Percentiles rank a stretch among this genome's conserved stretches.
phyloP scores from a whole-genome alignment of 352 stramenopile genomes.

The Plasmopara halstedii region DNA sequence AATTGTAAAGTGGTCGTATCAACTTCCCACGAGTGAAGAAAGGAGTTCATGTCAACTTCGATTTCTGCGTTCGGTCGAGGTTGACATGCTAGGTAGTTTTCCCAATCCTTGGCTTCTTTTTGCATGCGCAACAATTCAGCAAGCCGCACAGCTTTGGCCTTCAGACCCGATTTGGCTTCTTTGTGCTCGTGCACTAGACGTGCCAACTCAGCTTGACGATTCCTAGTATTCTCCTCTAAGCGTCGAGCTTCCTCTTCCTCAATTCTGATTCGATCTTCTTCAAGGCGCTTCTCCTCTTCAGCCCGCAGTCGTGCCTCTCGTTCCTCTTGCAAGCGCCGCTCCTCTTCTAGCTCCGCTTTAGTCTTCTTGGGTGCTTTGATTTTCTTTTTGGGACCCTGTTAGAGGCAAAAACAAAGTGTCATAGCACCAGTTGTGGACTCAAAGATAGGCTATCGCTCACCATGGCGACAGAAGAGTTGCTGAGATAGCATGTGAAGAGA shows the following conservation, averaged over 20 bases:
- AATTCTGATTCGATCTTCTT: slow-evolving; percentile 54
- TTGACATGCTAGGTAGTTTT: slow-evolving; percentile 71
- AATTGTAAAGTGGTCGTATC: slow-evolving; percentile 41
- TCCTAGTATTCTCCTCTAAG: slow-evolving; percentile 56
- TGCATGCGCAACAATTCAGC: slow-evolving; percentile 47
- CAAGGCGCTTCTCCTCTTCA: slow-evolving; percentile 63
- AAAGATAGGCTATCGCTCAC: background rate
- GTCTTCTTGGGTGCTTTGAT: slow-evolving; percentile 69
- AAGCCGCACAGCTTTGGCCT: slow-evolving; percentile 52
- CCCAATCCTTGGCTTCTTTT: slow-evolving; percentile 67
- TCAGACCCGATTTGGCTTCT: slow-evolving; percentile 38
- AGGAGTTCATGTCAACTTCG: slow-evolving; percentile 77
- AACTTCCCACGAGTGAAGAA: slow-evolving; percentile 68
- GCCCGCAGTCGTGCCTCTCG: slow-evolving; percentile 47
- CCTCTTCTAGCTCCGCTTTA: slow-evolving; percentile 76
- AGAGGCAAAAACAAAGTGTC: background rate
- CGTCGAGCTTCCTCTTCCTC: slow-evolving; percentile 52
- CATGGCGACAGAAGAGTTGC: slow-evolving; percentile 5
- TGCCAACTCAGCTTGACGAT: slow-evolving; percentile 56
- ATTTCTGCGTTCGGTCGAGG: slow-evolving; percentile 53
- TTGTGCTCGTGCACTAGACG: slow-evolving; percentile 47
- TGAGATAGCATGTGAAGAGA: slow-evolving; percentile 6
- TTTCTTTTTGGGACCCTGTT: slow-evolving; percentile 72
- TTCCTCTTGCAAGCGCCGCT: slow-evolving; percentile 64
- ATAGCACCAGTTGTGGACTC: background rate